phyloP scores from a whole-genome alignment of 2,329 filamentous ascomycete species.

The Xylaria sp. region DNA sequence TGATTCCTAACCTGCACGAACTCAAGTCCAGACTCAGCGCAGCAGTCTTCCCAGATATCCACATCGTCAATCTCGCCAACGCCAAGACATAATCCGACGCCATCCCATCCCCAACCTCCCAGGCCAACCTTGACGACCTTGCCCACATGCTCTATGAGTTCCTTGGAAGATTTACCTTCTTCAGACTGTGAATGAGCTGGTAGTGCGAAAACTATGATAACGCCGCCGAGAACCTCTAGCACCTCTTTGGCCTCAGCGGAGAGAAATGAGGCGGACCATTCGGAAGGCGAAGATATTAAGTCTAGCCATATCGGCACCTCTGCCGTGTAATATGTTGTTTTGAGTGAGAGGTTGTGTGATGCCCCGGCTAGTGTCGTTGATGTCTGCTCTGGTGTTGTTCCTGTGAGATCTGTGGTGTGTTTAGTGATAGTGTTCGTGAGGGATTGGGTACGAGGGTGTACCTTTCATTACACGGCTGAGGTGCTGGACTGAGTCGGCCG shows the following conservation, averaged over 20 bases:
- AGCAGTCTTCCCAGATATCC: conserved; percentile 71
- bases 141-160: conserved; percentile 63
- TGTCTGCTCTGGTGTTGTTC: conserved; percentile 54
- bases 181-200: conserved; percentile 44
- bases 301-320: conserved; percentile 75
- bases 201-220: conserved; percentile 66
- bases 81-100: conserved; percentile 68
- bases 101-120: conserved; percentile 72
- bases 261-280: conserved; percentile 70
- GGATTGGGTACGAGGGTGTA: conserved; percentile 42
- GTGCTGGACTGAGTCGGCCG: conserved; percentile 57
- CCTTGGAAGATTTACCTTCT: conserved; percentile 47
- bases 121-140: conserved; percentile 66
- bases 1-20: conserved; percentile 65
- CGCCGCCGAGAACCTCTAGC: conserved; percentile 66
- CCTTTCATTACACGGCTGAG: conserved; percentile 65
- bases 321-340: conserved; percentile 70
- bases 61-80: conserved; percentile 59
- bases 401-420: conserved; percentile 61
- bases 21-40: conserved; percentile 67
- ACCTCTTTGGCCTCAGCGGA: conserved; percentile 71
- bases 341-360: conserved; percentile 65
- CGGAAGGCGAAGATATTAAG: conserved; percentile 59
- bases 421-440: conserved; percentile 22
- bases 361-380: conserved; percentile 64